Base-by-base conservation (phyloP, 768 basidiomycete species). In the Mycena albidolilacea region DNA sequence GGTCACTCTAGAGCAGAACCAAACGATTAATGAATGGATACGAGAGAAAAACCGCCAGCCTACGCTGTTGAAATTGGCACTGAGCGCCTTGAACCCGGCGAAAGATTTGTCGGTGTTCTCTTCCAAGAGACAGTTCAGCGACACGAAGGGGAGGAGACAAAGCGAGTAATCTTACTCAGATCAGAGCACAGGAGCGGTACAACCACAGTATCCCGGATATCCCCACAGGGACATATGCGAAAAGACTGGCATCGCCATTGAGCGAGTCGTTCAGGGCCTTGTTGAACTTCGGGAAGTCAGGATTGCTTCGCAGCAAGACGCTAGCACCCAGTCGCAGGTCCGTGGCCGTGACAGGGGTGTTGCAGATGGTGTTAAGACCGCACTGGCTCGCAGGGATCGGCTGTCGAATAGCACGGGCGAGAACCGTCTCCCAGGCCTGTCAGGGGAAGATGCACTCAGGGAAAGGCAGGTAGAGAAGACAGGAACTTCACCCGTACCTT, bases 401-500 rank as follows among this genome's bases (percentile, higher is more conserved):
- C 43, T 43, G 9, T 21, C 43, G 23, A 5, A 70, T 61, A 5
- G 73, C 64, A 7, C 41, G 63, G 15, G 73, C 64, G 6, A 74
- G 59, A 12, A 74, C 59, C 10, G 69, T 70, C 8, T 74, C 52
- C 69, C 69, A 74, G 41, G 72, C 72, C 72, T 73, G 21, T 4
- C 5, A 52, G 17, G 4, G 43, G 23, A 39, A 12, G 41, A n/a
- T 30, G 39, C n/a, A 39, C 58, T 39, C 41, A 38, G 5, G 50
- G 35, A 19, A 21, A 12, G 14, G 23, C 23, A 23, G 23, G 23
- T 7, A 4, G 55, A 38, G 0, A 11, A 2, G 10, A 14, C 12
- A 4, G 30, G 3, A n/a, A 50, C 4, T 1, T 39, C 50, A n/a
- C 19, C 19, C 41, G 11, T 43, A 75, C 70, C 79, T 90, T 15